A percentile compares a stretch with the other conserved stretches of the same genome.
Conservation (phyloP, 495 filamentous ascomycete species). For the Xylaria venustula region DNA sequence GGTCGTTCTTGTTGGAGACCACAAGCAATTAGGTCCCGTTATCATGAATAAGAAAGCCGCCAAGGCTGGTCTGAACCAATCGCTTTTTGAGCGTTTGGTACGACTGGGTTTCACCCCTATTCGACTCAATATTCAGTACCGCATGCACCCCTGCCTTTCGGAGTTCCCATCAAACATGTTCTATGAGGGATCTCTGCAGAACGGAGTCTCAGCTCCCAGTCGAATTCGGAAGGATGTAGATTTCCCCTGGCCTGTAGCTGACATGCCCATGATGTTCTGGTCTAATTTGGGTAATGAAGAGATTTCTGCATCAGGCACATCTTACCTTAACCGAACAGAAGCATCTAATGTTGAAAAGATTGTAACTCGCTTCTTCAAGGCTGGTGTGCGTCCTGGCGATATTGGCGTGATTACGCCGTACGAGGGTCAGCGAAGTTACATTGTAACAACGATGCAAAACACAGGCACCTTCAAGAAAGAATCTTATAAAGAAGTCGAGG, state of each 20-base stretch:
- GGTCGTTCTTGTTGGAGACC: slow-evolving; percentile 95
- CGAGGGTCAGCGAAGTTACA: slow-evolving; percentile 96
- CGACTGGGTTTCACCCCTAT: slow-evolving; percentile 90
- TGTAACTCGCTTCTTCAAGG: slow-evolving; percentile 98
- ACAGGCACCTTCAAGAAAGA: slow-evolving; percentile 98
- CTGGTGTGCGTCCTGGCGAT: slow-evolving; percentile 85
- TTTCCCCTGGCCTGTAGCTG: slow-evolving; percentile 94
- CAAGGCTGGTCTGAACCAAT: slow-evolving; percentile 96
- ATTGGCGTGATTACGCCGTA: slow-evolving; percentile 99
- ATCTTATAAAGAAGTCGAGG: slow-evolving; percentile 97
- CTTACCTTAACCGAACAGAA: slow-evolving; percentile 96
- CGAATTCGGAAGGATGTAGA: slow-evolving; percentile 91
- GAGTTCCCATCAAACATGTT: slow-evolving; percentile 99
- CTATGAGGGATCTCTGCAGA: slow-evolving; percentile 96
- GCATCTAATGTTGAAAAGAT: slow-evolving; percentile 97
- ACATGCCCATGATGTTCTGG: slow-evolving; percentile 99
- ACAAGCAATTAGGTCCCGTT: slow-evolving; percentile 96
- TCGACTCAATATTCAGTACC: slow-evolving; percentile 94
- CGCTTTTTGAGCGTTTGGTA: slow-evolving; percentile 94
- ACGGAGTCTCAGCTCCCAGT: slow-evolving; percentile 88
- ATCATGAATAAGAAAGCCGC: slow-evolving; percentile 99
- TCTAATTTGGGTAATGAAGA: slow-evolving; percentile 97
- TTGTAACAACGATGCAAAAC: slow-evolving; percentile 98
- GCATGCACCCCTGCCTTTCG: slow-evolving; percentile 98
- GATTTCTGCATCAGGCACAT: slow-evolving; percentile 95